Percentiles rank a stretch among this genome's conserved stretches.
These are phyloP conservation scores for Aspergillus taichungensis DNA, from an alignment of 495 filamentous ascomycete species.

Conservation along the genomic window DNA sequence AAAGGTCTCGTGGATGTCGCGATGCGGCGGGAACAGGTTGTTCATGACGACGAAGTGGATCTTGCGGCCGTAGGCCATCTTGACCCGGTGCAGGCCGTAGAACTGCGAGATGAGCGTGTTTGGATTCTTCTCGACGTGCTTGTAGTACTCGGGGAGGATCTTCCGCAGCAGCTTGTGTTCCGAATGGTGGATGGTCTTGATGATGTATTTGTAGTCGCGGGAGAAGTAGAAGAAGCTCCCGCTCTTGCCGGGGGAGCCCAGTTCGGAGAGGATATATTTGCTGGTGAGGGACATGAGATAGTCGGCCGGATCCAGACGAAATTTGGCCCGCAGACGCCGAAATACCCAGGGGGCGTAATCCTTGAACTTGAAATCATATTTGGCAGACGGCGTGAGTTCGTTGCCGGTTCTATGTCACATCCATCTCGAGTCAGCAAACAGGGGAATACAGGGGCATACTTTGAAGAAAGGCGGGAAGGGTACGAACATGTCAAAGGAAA, in stretches of 20 bases:
- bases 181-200: constrained; percentile 97
- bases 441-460: not conserved
- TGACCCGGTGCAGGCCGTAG: constrained; percentile 94
- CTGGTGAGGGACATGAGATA: constrained; percentile 97
- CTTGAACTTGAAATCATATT: constrained; percentile 99
- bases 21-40: constrained; percentile 94
- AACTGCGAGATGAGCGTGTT: constrained; percentile 97
- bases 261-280: constrained; percentile 96
- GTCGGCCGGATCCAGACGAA: constrained; percentile 89
- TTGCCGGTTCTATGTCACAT: constrained; percentile 66
- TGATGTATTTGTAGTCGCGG: constrained; percentile 99
- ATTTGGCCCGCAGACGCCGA: constrained; percentile 79
- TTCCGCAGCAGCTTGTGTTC: constrained; percentile 94
- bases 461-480: not conserved
- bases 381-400: constrained; percentile 93
- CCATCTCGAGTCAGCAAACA: constrained; percentile 9
- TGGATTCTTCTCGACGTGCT: constrained; percentile 86
- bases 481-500: constrained; percentile 91
- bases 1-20: constrained; percentile 95
- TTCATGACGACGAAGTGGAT: constrained; percentile 99
- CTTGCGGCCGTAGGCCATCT: constrained; percentile 96
- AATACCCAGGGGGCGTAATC: constrained; percentile 99
- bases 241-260: constrained; percentile 95
- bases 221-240: constrained; percentile 99
- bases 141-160: constrained; percentile 87